These are phyloP conservation scores for Blastobotrys petasosporus DNA, from an alignment of 1,139 yeast species.

Conservation along the genomic window DNA sequence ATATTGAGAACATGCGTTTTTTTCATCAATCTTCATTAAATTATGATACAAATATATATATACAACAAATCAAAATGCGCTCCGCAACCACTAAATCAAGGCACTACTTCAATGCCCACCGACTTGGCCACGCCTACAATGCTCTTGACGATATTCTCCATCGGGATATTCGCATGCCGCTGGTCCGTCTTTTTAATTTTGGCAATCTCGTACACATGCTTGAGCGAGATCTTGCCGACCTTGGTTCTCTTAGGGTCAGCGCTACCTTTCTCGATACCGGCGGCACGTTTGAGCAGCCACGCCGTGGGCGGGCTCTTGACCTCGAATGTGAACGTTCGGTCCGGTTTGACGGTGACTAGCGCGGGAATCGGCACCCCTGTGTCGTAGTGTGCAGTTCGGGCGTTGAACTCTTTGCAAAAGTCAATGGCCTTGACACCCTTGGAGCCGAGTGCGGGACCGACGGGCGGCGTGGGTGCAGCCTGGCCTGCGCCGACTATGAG, in stretches of 20 bases:
- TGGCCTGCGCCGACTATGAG: constrained; percentile 97
- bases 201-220: constrained; percentile 92
- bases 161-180: constrained; percentile 62
- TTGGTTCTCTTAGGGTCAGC: constrained; percentile 38
- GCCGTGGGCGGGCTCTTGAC: constrained; percentile 91
- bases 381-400: constrained; percentile 79
- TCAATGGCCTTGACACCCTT: constrained; percentile 98
- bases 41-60: neutral
- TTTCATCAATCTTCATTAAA: neutral
- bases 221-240: constrained; percentile 72
- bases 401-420: constrained; percentile 96
- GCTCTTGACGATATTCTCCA: constrained; percentile 75
- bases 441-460: constrained; percentile 97
- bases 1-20: too few species aligned
- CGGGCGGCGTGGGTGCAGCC: constrained; percentile 99
- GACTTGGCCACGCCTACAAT: constrained; percentile 82
- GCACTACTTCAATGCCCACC: constrained; percentile 78
- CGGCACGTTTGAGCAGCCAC: constrained; percentile 77
- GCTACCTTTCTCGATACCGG: constrained; percentile 78
- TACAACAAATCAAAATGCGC: neutral
- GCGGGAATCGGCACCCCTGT: constrained; percentile 92
- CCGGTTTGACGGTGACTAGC: constrained; percentile 80
- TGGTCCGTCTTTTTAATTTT: constrained; percentile 68
- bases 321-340: constrained; percentile 79
- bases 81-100: constrained; percentile 32